phyloP scores from a whole-genome alignment of 2,329 filamentous ascomycete genomes.

The Ophiostoma triangulosporum region DNA sequence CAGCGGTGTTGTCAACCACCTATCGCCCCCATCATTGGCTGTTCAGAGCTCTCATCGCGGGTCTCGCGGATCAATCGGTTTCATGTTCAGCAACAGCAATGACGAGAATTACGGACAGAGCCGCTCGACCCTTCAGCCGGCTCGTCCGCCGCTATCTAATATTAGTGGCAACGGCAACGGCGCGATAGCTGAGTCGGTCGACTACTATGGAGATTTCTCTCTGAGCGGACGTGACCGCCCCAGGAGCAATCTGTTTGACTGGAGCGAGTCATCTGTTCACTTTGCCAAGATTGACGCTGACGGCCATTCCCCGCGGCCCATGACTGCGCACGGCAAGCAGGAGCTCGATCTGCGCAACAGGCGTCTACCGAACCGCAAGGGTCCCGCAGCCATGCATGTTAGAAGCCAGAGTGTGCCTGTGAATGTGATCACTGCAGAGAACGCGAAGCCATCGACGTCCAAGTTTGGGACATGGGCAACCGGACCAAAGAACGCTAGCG shows the following conservation, averaged over 20 bases:
- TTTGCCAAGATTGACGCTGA: conserved; percentile 48
- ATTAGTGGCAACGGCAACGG: conserved; percentile 39
- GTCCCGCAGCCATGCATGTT: conserved; percentile 55
- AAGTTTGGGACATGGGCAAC: conserved; percentile 77
- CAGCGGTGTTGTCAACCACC: conserved; percentile 37
- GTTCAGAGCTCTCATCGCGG: conserved; percentile 25
- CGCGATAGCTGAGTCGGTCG: conserved; percentile 17
- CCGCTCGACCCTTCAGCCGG: not conserved
- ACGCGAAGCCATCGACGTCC: conserved; percentile 37
- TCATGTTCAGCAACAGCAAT: not conserved
- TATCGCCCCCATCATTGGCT: conserved; percentile 45
- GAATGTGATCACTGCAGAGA: conserved; percentile 48
- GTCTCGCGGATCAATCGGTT: not conserved
- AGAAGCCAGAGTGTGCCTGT: conserved; percentile 72
- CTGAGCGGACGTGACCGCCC: conserved; percentile 32
- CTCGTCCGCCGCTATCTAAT: conserved; percentile 28
- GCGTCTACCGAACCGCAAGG: conserved; percentile 51
- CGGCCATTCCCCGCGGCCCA: conserved; percentile 49
- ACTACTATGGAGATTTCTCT: conserved; percentile 13
- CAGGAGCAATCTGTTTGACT: conserved; percentile 62
- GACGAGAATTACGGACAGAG: not conserved
- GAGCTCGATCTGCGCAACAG: conserved; percentile 57
- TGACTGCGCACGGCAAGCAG: conserved; percentile 66
- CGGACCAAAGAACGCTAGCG: conserved; percentile 64
- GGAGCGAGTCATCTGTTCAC: conserved; percentile 49